A percentile compares a stretch with the other conserved stretches of the same genome.
These are phyloP conservation scores for Lathyrus tuberosus DNA, from an alignment of 306 rosid genomes.

Conservation along the genomic window DNA sequence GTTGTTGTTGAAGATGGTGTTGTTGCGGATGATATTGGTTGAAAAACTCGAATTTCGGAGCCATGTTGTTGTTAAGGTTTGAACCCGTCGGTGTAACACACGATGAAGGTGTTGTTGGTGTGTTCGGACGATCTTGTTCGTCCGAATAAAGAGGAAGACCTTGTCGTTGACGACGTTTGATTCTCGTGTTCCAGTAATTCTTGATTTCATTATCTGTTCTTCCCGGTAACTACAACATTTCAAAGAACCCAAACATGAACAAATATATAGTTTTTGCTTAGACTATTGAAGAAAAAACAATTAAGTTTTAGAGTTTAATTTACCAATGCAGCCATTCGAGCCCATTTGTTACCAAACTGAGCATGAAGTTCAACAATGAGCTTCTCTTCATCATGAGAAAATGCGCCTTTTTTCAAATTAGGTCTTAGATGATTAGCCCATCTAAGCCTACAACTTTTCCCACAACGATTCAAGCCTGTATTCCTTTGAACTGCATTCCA, in stretches of 20 bases:
- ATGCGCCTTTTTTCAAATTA: conserved; percentile 76
- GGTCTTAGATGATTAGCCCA: conserved; percentile 96
- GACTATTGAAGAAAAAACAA: background rate
- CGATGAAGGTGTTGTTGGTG: conserved; percentile 41
- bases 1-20: conserved; percentile 27
- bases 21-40: conserved; percentile 24
- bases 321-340: conserved; percentile 90
- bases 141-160: conserved; percentile 73
- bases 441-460: conserved; percentile 91
- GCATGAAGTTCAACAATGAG: conserved; percentile 80
- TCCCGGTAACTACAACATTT: conserved; percentile 68
- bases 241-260: no score
- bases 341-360: conserved; percentile 93
- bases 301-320: no score
- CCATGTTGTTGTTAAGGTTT: conserved; percentile 27
- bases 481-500: conserved; percentile 83
- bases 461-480: conserved; percentile 76
- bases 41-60: conserved; percentile 46
- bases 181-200: conserved; percentile 91
- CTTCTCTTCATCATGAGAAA: conserved; percentile 73
- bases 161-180: conserved; percentile 75
- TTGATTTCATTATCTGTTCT: conserved; percentile 96
- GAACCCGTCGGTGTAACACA: conserved; percentile 39
- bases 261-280: no score
- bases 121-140: conserved; percentile 32